Base-by-base conservation (phyloP, 208 protist species). In the Angomonas desouzai region DNA sequence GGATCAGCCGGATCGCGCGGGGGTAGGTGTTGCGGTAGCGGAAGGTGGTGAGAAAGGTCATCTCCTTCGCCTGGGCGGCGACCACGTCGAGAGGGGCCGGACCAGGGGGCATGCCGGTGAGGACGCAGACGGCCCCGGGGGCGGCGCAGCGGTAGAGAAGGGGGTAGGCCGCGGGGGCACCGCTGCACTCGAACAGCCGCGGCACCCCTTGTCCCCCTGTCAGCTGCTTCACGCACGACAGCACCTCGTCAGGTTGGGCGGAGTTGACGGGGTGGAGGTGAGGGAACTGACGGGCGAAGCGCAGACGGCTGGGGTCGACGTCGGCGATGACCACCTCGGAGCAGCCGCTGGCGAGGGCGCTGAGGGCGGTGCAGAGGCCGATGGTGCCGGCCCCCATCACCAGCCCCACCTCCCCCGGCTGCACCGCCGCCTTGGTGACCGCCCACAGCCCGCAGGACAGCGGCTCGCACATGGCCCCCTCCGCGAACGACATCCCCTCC, bases 381-480 rank as follows among this genome's bases (percentile, higher is more conserved):
- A 87, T 83, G 48, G 80, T 81, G 63, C 80, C 68, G 3, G 62
- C 18, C 29, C 68, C 68, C 22, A 74, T 61, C 48, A 74, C 62
- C 20, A 68, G 55, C 10, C 48, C 61, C 59, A 68, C 57, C 27
- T 76, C 56, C 11, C 80, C 80, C 0, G 76, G 76, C 61, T 70
- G 66, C 28, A 87, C 74, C 7, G 40, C 40, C 0, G 77, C 80
- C 76, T 83, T 83, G 30, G 62, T 83, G 13, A 74, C 83, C 10
- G 81, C 71, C 64, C 87, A 72, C 57, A 90, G 69, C 48, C 75
- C 81, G 25, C 87, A 78, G 0, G 80, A 64, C 23, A 85, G 58
- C 32, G 83, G 80, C 67, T 90, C 83, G 59, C 76, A 85, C 77
- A 90, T 68, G 55, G 83, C 83, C 10, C 81, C 80, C 38, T 90